These are phyloP conservation scores for Lycium barbarum DNA, from an alignment of 257 asterid genomes.

Conservation along the genomic window DNA sequence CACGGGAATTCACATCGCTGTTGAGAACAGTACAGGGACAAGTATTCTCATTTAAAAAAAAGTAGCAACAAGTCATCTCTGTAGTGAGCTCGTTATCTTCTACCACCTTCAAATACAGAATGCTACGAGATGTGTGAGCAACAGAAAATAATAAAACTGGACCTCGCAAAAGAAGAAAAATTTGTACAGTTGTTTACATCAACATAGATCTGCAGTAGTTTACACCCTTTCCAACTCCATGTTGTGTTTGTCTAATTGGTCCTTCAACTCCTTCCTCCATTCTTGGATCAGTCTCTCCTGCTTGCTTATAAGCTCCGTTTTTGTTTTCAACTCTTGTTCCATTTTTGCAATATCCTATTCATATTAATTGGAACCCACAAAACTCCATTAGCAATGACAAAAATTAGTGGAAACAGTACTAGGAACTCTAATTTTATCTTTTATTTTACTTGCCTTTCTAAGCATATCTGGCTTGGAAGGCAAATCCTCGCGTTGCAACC, in stretches of 20 bases:
- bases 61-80: not conserved
- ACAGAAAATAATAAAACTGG: too few species aligned
- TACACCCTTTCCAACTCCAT: too few species aligned
- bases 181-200: too few species aligned
- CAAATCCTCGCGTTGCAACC: slow-evolving; percentile 87
- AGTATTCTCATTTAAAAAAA: not conserved
- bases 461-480: slow-evolving; percentile 78
- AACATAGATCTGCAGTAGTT: too few species aligned
- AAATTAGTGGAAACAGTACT: not conserved
- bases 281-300: too few species aligned
- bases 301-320: slow-evolving; percentile 62
- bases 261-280: too few species aligned
- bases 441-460: slow-evolving; percentile 53
- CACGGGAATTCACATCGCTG: not conserved
- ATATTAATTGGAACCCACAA: not conserved
- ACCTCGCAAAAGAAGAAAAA: too few species aligned
- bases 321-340: slow-evolving; percentile 83
- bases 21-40: not conserved
- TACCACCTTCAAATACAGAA: too few species aligned
- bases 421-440: not conserved
- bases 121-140: too few species aligned
- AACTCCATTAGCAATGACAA: slow-evolving; percentile 6
- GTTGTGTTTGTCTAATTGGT: too few species aligned
- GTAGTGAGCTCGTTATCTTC: too few species aligned
- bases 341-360: slow-evolving; percentile 73